Percentiles rank a stretch among this genome's conserved stretches.
Conservation (phyloP, 2,329 filamentous ascomycete species). For the Nemania diffusa region DNA sequence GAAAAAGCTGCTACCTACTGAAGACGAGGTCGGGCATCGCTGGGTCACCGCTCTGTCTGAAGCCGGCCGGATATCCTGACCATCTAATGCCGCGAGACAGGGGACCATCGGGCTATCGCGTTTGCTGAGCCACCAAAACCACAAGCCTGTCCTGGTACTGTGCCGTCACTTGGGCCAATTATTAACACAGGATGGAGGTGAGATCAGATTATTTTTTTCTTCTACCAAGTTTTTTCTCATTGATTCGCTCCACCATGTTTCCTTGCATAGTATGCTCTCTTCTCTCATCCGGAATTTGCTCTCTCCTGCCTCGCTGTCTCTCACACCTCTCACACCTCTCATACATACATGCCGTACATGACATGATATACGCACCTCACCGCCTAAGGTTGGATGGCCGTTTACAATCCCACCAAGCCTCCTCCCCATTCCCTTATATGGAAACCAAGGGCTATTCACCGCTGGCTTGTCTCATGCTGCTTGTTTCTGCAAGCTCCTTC, state of each 20-base stretch:
- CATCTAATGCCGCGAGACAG: slow-evolving; percentile 45
- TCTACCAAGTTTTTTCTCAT: neutral
- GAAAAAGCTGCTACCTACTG: slow-evolving; percentile 38
- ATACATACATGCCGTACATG: slow-evolving; percentile 27
- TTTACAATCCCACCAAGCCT: slow-evolving; percentile 27
- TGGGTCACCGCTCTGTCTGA: slow-evolving; percentile 31
- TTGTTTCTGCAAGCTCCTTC: slow-evolving; percentile 28
- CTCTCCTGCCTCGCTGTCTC: slow-evolving; percentile 8
- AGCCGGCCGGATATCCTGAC: slow-evolving; percentile 36
- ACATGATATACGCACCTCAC: slow-evolving; percentile 32
- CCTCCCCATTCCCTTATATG: slow-evolving; percentile 27
- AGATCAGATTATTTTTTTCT: slow-evolving; percentile 34
- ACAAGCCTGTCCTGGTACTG: slow-evolving; percentile 24
- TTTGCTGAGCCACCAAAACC: slow-evolving; percentile 43
- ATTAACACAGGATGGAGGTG: slow-evolving; percentile 38
- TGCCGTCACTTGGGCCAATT: slow-evolving; percentile 24
- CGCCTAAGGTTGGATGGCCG: slow-evolving; percentile 31
- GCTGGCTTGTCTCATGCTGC: slow-evolving; percentile 31
- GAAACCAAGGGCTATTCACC: slow-evolving; percentile 31
- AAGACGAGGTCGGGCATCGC: slow-evolving; percentile 37
- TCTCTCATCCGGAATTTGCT: slow-evolving; percentile 23
- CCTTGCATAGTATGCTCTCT: slow-evolving; percentile 19
- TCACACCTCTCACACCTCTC: too few relatives aligned
- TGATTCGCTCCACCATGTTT: slow-evolving; percentile 20
- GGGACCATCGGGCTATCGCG: slow-evolving; percentile 43